Conservation (phyloP, 441 rosid genomes). For the Pelargonium cotyledonis region DNA sequence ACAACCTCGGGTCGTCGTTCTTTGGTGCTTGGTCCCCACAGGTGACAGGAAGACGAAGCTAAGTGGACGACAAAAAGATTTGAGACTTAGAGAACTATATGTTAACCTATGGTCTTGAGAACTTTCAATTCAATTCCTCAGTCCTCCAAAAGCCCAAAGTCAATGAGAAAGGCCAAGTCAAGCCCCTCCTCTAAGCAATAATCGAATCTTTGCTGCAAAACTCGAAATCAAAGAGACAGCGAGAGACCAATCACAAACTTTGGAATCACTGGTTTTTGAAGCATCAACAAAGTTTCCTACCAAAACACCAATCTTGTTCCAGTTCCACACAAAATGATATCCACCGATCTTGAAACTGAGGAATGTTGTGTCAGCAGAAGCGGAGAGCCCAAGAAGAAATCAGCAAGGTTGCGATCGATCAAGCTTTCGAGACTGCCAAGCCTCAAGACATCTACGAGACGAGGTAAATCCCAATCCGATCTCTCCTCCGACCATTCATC, state of each 20-base stretch:
- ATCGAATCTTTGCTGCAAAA: not conserved
- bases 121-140: too few species aligned
- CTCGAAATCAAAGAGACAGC: not conserved
- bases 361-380: not conserved
- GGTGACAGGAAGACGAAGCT: too few species aligned
- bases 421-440: slow-evolving; percentile 39
- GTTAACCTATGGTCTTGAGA: too few species aligned
- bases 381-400: slow-evolving; percentile 10
- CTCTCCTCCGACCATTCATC: too few species aligned
- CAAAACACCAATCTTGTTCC: too few species aligned
- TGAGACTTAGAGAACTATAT: too few species aligned
- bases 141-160: too few species aligned
- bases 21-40: too few species aligned
- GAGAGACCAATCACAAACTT: too few species aligned
- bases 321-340: not conserved
- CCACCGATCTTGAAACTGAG: not conserved
- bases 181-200: not conserved
- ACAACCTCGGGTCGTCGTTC: too few species aligned
- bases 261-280: not conserved
- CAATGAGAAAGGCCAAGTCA: too few species aligned
- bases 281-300: not conserved
- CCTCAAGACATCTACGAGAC: slow-evolving; percentile 22
- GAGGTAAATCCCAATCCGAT: slow-evolving; percentile 11
- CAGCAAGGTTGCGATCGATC: slow-evolving; percentile 47
- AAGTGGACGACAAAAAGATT: too few species aligned